Base-by-base conservation (phyloP, 805 yeast species). In the Myxozyma lipomycoides region DNA sequence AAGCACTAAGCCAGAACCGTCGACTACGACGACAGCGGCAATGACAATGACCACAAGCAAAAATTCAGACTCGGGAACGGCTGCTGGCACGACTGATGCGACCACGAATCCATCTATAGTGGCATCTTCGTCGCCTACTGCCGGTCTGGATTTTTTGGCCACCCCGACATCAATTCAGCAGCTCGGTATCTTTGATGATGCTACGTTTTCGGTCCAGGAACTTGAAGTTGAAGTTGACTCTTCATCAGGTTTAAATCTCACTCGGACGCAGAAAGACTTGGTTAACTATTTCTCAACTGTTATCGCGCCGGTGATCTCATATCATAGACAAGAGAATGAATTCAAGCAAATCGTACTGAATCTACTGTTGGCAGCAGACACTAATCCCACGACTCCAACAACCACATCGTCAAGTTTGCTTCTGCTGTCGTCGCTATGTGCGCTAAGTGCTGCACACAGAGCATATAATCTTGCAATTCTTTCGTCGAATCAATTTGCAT, bases 381-480 rank as follows among this genome's bases (percentile, higher is more conserved):
- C 15, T 37, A 15, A 15, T 37, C 10, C 40, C n/a, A 21, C 23
- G 12, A 12, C 32, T 28, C 12, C 32, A 9, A 19, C 32, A 1
- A 12, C 37, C 15, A 9, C 43, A 19, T 34, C 47, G 12, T 30
- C 45, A 4, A 45, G 51, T 18, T 48, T 37, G 2, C 51, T 49
- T 30, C 40, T 53, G 36, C 32, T 49, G 23, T 50, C 55, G 15
- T 43, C 58, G 6, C 41, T 53, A 6, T 55, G 59, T 24, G 59
- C 59, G 12, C 49, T 55, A 22, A 53, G 57, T 10, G 45, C 59
- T 5, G 59, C 53, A 2, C 59, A 55, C 34, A 49, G 37, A 37
- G 46, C 50, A 21, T 53, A 46, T n/a, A 48, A 51, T 2, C 45
- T 43, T 4, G 58, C 55, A 3, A 36, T 38, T 4, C 49, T 35